Percentiles rank a stretch among this genome's conserved stretches.
phyloP scores from a whole-genome alignment of 2,329 filamentous ascomycete genomes.

The Helicocarpus griseus region DNA sequence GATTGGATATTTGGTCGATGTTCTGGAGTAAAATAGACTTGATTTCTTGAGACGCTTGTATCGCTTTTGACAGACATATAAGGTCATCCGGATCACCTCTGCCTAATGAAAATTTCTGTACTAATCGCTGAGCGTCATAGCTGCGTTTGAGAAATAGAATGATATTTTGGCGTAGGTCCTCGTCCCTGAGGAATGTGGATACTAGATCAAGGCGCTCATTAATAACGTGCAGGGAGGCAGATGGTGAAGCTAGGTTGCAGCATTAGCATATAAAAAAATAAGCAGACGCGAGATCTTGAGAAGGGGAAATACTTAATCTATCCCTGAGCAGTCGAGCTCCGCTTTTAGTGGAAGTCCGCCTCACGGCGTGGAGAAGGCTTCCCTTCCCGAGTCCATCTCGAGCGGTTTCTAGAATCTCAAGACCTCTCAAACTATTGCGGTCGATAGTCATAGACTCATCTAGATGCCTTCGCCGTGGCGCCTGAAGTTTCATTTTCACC shows the following conservation, averaged over 20 bases:
- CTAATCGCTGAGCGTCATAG: constrained; percentile 77
- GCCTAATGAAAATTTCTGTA: constrained; percentile 89
- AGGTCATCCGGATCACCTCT: constrained; percentile 89
- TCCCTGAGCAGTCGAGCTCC: constrained; percentile 75
- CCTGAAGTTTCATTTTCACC: constrained; percentile 69
- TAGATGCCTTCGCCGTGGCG: constrained; percentile 63
- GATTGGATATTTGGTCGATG: constrained; percentile 14
- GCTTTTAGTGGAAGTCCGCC: constrained; percentile 83
- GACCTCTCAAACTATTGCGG: constrained; percentile 76
- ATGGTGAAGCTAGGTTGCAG: constrained; percentile 55
- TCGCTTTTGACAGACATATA: constrained; percentile 70
- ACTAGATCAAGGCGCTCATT: constrained; percentile 73
- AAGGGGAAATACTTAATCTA: constrained; percentile 71
- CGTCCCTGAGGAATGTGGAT: constrained; percentile 57
- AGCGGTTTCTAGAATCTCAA: constrained; percentile 82
- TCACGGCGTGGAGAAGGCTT: constrained; percentile 80
- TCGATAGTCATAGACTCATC: constrained; percentile 83
- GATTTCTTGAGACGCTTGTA: constrained; percentile 62
- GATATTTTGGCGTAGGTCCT: constrained; percentile 60
- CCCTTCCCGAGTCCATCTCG: constrained; percentile 69
- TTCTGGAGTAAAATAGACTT: constrained; percentile 22
- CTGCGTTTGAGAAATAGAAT: constrained; percentile 60
- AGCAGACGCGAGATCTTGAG: background rate
- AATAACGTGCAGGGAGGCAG: constrained; percentile 74
- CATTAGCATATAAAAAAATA: constrained; percentile 8